Evolutionary conservation across 2,329 filamentous ascomycete species (phyloP), one percentile per base, ranked within the genome.

Genomic region (Aspergillus neoniger): DNA sequence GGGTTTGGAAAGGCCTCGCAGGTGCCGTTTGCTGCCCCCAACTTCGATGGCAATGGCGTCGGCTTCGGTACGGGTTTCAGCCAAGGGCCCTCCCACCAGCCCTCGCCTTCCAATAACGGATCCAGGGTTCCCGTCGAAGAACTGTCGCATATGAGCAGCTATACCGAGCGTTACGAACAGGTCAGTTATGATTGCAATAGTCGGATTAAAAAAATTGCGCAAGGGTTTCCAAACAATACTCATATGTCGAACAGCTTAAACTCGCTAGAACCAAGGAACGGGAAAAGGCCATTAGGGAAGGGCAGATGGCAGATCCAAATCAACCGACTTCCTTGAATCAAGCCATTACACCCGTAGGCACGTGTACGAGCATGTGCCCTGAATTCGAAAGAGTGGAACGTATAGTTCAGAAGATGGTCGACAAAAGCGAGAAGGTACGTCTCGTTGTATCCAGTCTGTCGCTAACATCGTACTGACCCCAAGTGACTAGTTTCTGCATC

Each of bases 281-380:
- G 61, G 75, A 79, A 62, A 69, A 79, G 54, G 84, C 83, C 23
- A 86, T 86, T 53, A 76, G 72, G 58, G 72, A 80, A 66, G 83
- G 83, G 49, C 78, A 82, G 59, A 82, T 86, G 72, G 80, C 81
- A 38, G 83, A 88, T 68, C 86, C 86, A 5, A 82, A 86, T 60
- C 84, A 84, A 67, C 84, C 84, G n/a, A 85, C 83, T 56, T 80
- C 79, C 23, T 76, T 88, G 60, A 80, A 81, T 30, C 81, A 88
- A 63, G 85, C 86, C 28, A 86, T 88, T 67, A 87, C 84, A 19
- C 81, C 84, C 0, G 81, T 86, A 5, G 86, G 86, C 54, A 85
- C 82, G 54, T 88, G 86, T 72, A 81, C 80, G 41, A 83, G 85
- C 64, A 88, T 88, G 85, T 89, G 86, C 69, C 83, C 86, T 2